Conservation (phyloP, 106 monocot species). For the Dendrobium chrysotoxum region DNA sequence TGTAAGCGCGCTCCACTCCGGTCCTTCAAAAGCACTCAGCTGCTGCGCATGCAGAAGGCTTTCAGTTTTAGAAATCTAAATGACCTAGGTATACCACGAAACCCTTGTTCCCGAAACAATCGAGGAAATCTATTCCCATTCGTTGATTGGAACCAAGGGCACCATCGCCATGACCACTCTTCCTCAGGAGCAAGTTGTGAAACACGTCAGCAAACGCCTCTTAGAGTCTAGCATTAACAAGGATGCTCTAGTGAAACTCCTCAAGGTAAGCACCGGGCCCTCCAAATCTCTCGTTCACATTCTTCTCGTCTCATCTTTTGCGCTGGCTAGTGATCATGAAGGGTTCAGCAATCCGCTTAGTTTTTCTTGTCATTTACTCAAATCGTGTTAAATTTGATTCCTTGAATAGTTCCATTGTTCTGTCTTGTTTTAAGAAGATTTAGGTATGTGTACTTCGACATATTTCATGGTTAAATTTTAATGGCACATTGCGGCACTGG, state of each 20-base stretch:
- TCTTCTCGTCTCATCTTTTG: not conserved
- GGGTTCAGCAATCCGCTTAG: not conserved
- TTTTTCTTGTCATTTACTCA: not conserved
- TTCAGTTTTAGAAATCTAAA: too few species aligned
- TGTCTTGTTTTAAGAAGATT: not conserved
- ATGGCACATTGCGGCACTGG: too few species aligned
- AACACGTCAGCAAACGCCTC: slow-evolving; percentile 35
- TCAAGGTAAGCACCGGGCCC: slow-evolving; percentile 28
- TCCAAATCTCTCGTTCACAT: not conserved
- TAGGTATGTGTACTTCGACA: too few species aligned
- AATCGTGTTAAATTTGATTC: not conserved
- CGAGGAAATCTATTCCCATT: not conserved
- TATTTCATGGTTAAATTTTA: too few species aligned
- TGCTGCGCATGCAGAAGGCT: too few species aligned
- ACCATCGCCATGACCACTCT: slow-evolving; percentile 15
- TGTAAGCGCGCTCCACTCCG: too few species aligned
- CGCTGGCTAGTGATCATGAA: not conserved
- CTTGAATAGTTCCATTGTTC: not conserved
- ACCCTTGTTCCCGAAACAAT: not conserved
- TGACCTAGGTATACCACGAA: not conserved
- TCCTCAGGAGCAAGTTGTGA: slow-evolving; percentile 23
- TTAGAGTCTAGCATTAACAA: slow-evolving; percentile 45
- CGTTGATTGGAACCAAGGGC: not conserved
- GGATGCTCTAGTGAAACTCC: slow-evolving; percentile 47
- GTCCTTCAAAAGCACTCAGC: too few species aligned